These are phyloP conservation scores for Fraxinus greggii DNA, from an alignment of 305 asterid species.

Conservation along the genomic window DNA sequence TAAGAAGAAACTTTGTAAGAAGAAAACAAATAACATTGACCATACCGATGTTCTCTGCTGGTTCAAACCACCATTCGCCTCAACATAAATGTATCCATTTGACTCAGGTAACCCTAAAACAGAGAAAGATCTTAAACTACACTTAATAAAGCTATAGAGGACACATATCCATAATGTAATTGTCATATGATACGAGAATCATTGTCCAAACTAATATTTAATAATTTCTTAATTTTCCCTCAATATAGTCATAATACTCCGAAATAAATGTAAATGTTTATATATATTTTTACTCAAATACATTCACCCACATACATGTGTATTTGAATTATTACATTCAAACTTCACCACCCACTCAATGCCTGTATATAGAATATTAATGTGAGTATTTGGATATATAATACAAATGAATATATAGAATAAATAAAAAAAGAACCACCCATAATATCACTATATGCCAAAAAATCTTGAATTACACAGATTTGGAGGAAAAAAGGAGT, in stretches of 20 bases:
- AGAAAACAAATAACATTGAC: neutral
- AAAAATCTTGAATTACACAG: neutral
- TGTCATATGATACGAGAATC: neutral
- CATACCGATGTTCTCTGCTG: slow-evolving; percentile 95
- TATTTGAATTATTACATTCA: neutral
- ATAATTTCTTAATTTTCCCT: neutral
- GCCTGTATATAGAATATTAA: neutral
- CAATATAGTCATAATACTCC: neutral
- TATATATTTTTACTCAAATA: neutral
- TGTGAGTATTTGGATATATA: neutral
- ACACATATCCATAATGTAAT: neutral
- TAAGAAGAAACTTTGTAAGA: neutral
- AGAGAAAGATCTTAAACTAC: neutral
- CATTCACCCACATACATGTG: neutral
- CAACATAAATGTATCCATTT: slow-evolving; percentile 85
- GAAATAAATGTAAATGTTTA: neutral
- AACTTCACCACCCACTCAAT: neutral
- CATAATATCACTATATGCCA: neutral
- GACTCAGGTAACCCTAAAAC: slow-evolving; percentile 82
- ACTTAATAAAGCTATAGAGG: neutral
- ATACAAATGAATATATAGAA: neutral
- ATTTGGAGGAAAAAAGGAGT: too few relatives aligned
- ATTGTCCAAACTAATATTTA: neutral
- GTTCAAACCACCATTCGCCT: slow-evolving; percentile 98
- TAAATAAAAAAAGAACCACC: neutral